phyloP scores from a whole-genome alignment of 108 stramenopile species.

The Nannochloropsis gaditana region DNA sequence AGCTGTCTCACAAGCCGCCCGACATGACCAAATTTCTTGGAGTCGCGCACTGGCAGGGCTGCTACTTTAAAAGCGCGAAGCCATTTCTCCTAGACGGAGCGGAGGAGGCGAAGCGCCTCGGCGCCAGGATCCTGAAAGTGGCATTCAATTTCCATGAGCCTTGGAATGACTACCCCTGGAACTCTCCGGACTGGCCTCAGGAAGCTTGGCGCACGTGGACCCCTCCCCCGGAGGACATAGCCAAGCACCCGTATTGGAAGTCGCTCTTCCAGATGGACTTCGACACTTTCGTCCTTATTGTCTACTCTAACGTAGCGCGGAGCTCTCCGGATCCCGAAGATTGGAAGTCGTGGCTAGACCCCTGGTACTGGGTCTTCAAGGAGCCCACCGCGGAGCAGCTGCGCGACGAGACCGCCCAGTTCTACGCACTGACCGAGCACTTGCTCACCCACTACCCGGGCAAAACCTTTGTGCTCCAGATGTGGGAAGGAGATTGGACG shows the following conservation, averaged over 20 bases:
- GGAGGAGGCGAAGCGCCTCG: neutral
- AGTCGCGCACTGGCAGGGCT: constrained; percentile 14
- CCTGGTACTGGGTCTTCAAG: constrained; percentile 1
- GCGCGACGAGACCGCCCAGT: neutral
- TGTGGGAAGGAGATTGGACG: constrained; percentile 19
- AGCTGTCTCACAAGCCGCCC: neutral
- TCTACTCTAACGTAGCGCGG: neutral
- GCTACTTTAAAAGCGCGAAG: neutral
- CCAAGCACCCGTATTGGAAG: constrained; percentile 13
- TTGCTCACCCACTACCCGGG: neutral
- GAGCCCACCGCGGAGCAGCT: neutral
- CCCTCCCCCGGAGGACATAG: constrained; percentile 1
- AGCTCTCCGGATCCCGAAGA: neutral
- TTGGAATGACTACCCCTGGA: constrained; percentile 6
- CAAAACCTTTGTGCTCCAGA: constrained; percentile 1
- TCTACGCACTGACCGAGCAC: constrained; percentile 16
- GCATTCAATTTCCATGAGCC: constrained; percentile 9
- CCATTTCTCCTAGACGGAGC: constrained; percentile 19
- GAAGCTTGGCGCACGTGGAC: neutral
- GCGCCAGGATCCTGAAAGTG: neutral
- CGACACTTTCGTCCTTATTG: constrained; percentile 20
- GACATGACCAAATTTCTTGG: constrained; percentile 10
- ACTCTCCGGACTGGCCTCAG: neutral
- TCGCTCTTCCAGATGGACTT: constrained; percentile 7
- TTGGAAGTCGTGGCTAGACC: constrained; percentile 5